Base-by-base conservation (phyloP, 352 stramenopile species). In the Elongisporangium anandrum region DNA sequence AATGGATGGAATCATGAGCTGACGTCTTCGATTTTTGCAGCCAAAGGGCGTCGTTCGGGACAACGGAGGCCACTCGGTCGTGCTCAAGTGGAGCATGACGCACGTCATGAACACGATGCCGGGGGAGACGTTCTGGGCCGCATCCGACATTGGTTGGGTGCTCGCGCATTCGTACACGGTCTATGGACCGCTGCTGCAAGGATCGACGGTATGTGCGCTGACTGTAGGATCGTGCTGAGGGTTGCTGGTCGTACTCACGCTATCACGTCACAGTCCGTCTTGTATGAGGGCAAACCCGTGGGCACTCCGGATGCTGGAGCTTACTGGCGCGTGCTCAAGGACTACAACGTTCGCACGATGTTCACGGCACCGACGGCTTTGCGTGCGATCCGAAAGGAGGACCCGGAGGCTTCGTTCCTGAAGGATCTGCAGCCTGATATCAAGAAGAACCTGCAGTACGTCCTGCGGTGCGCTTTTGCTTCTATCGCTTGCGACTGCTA, bases 311-410 rank as follows among this genome's bases (percentile, higher is more conserved):
- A 97, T 67, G 86, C 87, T 22, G 80, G 82, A 24, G 83, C 78
- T 12, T 97, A 94, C 60, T 97, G 91, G 91, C 73, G 88, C 16
- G 64, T 96, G 41, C 79, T 96, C 48, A 80, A 82, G 24, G 77
- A 94, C 52, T 91, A 96, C 63, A 75, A 82, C 12, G 89, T 97
- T 20, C 91, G 87, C 50, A 76, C 73, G 16, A 81, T 97, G 61
- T 97, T 97, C 76, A 97, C 84, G n/a, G 90, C 91, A 9, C 91
- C 91, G n/a, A 97, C 91, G 9, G 91, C 91, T 19, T 68, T 97
- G 56, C 82, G 91, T 57, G 87, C 87, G 16, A 96, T 97, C 38
- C 88, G 86, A 39, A 92, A 94, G 50, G 81, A 84, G 47, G 91
- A 97, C 68, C 83, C 84, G 0, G 57, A 92, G 24, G 81, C 69